These are phyloP conservation scores for Ophiocordyceps camponoti-saundersi DNA, from an alignment of 2,329 filamentous ascomycete genomes.

Conservation along the genomic window DNA sequence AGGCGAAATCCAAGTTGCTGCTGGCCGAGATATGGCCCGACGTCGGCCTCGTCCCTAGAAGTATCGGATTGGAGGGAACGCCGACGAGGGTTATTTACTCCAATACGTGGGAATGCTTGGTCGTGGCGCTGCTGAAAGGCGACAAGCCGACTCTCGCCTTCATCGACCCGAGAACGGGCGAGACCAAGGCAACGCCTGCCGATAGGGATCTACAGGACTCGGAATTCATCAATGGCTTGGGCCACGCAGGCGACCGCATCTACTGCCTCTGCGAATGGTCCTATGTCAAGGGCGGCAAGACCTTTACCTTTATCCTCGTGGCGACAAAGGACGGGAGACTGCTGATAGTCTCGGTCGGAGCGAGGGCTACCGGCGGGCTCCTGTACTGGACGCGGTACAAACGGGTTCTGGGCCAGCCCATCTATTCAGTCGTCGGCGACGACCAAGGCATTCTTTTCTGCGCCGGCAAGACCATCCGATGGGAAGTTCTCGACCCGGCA, in stretches of 20 bases:
- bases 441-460: constrained; percentile 40
- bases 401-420: constrained; percentile 25
- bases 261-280: constrained; percentile 47
- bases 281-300: constrained; percentile 36
- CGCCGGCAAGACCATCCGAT: constrained; percentile 33
- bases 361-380: constrained; percentile 12
- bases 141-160: constrained; percentile 34
- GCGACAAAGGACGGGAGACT: constrained; percentile 36
- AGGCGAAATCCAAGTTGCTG: constrained; percentile 31
- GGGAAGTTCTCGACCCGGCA: constrained; percentile 32
- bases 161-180: constrained; percentile 36
- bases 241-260: constrained; percentile 39
- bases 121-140: constrained; percentile 31
- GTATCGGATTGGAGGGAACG: constrained; percentile 27
- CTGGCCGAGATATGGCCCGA: constrained; percentile 32
- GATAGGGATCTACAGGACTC: constrained; percentile 23
- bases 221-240: constrained; percentile 37
- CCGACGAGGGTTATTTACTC: constrained; percentile 39
- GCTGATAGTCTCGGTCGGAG: constrained; percentile 32
- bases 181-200: constrained; percentile 28
- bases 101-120: constrained; percentile 29
- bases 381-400: constrained; percentile 38
- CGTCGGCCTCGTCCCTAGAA: constrained; percentile 29
- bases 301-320: constrained; percentile 46
- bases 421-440: constrained; percentile 39